Percentiles rank a stretch among this genome's conserved stretches.
Conservation (phyloP, 768 basidiomycete species). For the Plicaturopsis crispa region DNA sequence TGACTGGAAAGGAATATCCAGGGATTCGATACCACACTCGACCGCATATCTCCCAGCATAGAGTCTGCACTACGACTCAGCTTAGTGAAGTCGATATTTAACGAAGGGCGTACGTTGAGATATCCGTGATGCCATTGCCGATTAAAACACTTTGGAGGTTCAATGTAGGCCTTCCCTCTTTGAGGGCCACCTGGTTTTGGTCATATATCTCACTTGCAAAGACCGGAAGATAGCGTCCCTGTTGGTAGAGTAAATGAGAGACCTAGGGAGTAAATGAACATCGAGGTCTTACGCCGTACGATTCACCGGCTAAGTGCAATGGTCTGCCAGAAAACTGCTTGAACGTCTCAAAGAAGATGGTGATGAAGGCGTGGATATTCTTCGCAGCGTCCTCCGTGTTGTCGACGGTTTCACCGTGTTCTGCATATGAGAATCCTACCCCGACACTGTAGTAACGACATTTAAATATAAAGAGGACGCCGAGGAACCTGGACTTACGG, state of each 20-base stretch:
- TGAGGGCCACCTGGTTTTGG: slow-evolving; percentile 48
- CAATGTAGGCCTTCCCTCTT: slow-evolving; percentile 43
- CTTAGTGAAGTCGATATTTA: not conserved
- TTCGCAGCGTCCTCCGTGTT: slow-evolving; percentile 78
- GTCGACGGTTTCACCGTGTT: slow-evolving; percentile 58
- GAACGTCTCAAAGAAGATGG: slow-evolving; percentile 78
- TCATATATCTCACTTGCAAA: slow-evolving; percentile 77
- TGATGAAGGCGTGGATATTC: slow-evolving; percentile 67
- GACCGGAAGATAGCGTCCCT: slow-evolving; percentile 67
- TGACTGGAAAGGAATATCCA: slow-evolving; percentile 26
- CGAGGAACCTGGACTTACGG: slow-evolving; percentile 22
- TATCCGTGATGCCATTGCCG: slow-evolving; percentile 61
- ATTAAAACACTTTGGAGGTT: slow-evolving; percentile 72
- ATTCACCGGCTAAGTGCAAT: slow-evolving; percentile 69
- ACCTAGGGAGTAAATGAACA: slow-evolving; percentile 1
- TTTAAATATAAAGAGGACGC: not conserved
- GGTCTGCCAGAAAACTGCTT: slow-evolving; percentile 58
- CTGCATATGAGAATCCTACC: slow-evolving; percentile 67
- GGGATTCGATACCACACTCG: slow-evolving; percentile 30
- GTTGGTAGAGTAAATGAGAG: not conserved
- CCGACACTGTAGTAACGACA: slow-evolving; percentile 36
- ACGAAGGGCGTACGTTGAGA: slow-evolving; percentile 27
- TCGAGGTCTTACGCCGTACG: slow-evolving; percentile 49
- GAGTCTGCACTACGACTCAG: slow-evolving; percentile 15
- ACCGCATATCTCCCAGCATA: slow-evolving; percentile 34